Evolutionary conservation across 2,329 filamentous ascomycete species (phyloP).

Genomic region (Sporothrix phasma): DNA sequence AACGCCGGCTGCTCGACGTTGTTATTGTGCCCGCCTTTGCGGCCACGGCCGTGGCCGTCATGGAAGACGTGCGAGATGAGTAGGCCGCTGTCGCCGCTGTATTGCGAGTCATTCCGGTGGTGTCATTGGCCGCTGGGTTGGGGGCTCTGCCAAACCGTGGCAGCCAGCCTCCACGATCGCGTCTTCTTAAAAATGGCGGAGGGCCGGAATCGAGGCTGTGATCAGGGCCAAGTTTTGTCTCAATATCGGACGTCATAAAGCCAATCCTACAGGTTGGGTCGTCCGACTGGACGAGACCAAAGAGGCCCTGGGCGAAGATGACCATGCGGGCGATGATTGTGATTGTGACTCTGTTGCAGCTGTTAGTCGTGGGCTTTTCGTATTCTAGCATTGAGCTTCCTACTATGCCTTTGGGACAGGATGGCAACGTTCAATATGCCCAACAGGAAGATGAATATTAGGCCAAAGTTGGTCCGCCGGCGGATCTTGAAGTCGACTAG

Average conservation of each 20-base stretch:
- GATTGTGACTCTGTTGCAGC: background rate
- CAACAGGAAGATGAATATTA: conserved; percentile 25
- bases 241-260: conserved; percentile 29
- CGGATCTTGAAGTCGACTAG: conserved; percentile 24
- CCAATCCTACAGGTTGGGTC: conserved; percentile 26
- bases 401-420: background rate
- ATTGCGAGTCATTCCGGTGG: background rate
- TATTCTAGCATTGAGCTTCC: no score
- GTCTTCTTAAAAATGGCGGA: conserved; percentile 30
- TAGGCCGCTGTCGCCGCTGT: background rate
- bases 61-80: background rate
- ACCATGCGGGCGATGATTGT: conserved; percentile 18
- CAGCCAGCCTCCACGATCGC: conserved; percentile 26
- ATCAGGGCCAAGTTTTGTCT: conserved; percentile 33
- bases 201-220: conserved; percentile 30
- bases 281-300: conserved; percentile 2
- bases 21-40: conserved; percentile 25
- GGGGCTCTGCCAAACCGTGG: conserved; percentile 21
- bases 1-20: conserved; percentile 7
- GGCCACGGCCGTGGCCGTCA: conserved; percentile 13
- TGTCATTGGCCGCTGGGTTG: conserved; percentile 18
- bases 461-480: conserved; percentile 23
- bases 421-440: conserved; percentile 24
- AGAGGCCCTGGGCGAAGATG: conserved; percentile 22
- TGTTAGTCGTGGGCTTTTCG: background rate